Base-by-base conservation (phyloP, 108 stramenopile species). In the Stephanodiscus triporus region DNA sequence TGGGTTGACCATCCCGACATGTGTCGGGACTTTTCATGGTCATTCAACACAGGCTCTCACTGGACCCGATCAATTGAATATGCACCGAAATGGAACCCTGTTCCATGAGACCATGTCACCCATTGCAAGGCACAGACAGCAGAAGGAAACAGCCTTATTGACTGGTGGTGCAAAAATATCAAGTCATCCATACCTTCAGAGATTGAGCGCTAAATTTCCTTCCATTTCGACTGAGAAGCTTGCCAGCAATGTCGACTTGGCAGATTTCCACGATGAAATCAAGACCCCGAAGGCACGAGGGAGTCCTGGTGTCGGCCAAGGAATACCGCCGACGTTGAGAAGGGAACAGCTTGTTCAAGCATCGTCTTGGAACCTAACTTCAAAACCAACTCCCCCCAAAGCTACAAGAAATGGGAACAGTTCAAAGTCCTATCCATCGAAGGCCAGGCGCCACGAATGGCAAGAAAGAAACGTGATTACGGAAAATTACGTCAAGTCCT, bases 1-100 rank as follows among this genome's bases (percentile, higher is more conserved):
- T 9, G 77, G 77, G 11, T 51, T 78, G 23, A 78, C 77, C 16
- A 8, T 72, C 22, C 70, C 64, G n/a, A 78, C 77, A 19, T 65
- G 43, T 54, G 49, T 78, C 19, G 53, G 34, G 13, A 64, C 59
- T 55, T 48, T 50, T 34, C 26, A 43, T 43, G 63, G 53, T 48
- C 56, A 61, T 40, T 40, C 22, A 6, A 26, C 43, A 61, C 22
- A 20, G 14, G 22, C 26, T 10, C 50, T 56, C n/a, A 43, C 30
- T 43, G 34, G 20, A 50, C 64, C 49, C 17, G 51, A 64, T 32
- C 38, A 48, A 19, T 70, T 70, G 36, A 70, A 70, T 57, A 2
- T 69, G 9, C 40, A 34, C 37, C 36, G 16, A 47, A 47, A 47
- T 26, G 63, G 63, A 11, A 55, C 54, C 24, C n/a, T 69, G 0